These are phyloP conservation scores for Backusella parvicylindrica DNA, from an alignment of 192 early-diverging fungal species.

Conservation along the genomic window DNA sequence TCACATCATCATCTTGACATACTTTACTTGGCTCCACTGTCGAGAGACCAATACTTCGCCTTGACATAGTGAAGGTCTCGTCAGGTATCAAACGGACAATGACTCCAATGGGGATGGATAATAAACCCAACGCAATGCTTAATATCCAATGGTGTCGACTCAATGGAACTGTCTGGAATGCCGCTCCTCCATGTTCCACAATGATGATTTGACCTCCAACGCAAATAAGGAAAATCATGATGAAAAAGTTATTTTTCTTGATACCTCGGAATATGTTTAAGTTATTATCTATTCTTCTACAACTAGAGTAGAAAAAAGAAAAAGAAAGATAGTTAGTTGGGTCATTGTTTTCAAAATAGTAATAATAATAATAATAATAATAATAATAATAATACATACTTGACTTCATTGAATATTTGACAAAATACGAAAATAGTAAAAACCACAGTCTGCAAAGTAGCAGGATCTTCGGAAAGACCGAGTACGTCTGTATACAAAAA, in stretches of 20 bases:
- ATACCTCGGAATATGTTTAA: conserved; percentile 88
- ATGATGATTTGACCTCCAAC: conserved; percentile 83
- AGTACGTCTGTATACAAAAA: conserved; percentile 66
- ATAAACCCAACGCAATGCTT: conserved; percentile 69
- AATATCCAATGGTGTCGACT: conserved; percentile 75
- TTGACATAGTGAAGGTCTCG: conserved; percentile 32
- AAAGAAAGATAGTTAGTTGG: neutral
- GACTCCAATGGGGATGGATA: conserved; percentile 81
- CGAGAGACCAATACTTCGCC: conserved; percentile 27
- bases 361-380: neutral
- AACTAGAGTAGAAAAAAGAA: conserved; percentile 37
- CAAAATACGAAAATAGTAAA: conserved; percentile 92
- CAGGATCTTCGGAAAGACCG: conserved; percentile 30
- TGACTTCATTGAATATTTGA: conserved; percentile 91
- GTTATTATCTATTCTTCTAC: conserved; percentile 68
- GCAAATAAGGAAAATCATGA: conserved; percentile 72
- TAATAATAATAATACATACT: conserved; percentile 34
- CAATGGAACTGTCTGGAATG: conserved; percentile 74
- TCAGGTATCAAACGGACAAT: conserved; percentile 84
- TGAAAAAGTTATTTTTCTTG: conserved; percentile 74
- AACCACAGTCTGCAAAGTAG: conserved; percentile 68
- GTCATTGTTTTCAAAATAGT: neutral
- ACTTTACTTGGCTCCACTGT: conserved; percentile 30
- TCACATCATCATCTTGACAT: neutral
- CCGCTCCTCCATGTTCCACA: conserved; percentile 84